Base-by-base conservation (phyloP, 2,329 filamentous ascomycete species). In the Verticillium isaacii region DNA sequence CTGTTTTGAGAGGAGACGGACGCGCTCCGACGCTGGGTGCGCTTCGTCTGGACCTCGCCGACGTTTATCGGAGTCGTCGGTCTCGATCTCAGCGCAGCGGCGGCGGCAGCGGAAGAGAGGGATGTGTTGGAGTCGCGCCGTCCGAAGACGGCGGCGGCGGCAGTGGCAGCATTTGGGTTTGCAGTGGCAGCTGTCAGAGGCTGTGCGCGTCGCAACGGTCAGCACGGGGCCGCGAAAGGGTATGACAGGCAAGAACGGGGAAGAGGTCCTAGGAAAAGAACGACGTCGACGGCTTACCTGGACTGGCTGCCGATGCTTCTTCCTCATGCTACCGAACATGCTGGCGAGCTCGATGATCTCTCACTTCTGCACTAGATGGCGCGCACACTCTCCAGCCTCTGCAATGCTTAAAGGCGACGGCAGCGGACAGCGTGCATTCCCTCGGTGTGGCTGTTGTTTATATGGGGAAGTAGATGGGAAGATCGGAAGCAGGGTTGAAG, bases 11-110 rank as follows among this genome's bases (percentile, higher is more conserved):
- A 94, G 1, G 91, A 91, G 52, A 85, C 77, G 1, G 93, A 96
- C 59, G 83, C 82, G 74, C 84, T 87, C 64, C 93, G 87, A 68
- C 92, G 86, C 63, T 86, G 74, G 71, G 90, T 93, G 71, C 93
- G 90, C 79, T 94, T 97, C 6, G 94, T 96, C 75, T 96, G 90
- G 55, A 96, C 86, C 71, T 92, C 87, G 73, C 87, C 89, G 61
- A 97, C 89, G 68, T 88, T 88, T 59, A 89, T 94, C 25, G 92
- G 93, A 2, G 90, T 88, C 59, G 88, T 88, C 11, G 92, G 89
- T 67, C 90, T 86, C 56, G 89, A 90, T 71, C 89, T 88, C 62
- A 98, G 83, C 56, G 93, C 93, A 32, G 93, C 93, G 7, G 94
- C 93, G 14, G 94, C 94, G 7, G 93, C 91, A 39, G 90, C 89